Evolutionary conservation across 495 filamentous ascomycete genomes (phyloP), one percentile per base, ranked within the genome.

Genomic region (Neurospora sp.): DNA sequence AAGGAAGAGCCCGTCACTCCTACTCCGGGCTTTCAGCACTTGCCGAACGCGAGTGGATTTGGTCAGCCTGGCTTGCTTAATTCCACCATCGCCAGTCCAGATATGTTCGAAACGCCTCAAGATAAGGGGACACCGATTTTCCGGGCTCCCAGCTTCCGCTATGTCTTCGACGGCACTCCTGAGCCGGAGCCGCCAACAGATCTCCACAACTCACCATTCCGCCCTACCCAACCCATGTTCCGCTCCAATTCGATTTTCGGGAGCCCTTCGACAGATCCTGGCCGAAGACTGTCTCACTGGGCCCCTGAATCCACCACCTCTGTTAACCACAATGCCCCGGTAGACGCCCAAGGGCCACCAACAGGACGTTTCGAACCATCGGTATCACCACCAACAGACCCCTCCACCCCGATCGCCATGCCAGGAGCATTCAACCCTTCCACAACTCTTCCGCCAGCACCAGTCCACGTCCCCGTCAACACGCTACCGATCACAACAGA

Each of bases 231-330:
- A 72, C 80, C 70, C 77, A 82, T 37, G 78, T 88, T 88, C 78
- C 81, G 87, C 69, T 88, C 86, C 7, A 85, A 85, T 70, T 88
- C 87, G 1, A 88, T 88, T 40, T 88, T 88, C 74, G 78, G 83
- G 42, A 84, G 80, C 65, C 86, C 87, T 3, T 81, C 81, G 4
- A 84, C 83, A 20, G 85, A 87, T 71, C 72, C 76, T 5, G 84
- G 83, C 31, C 84, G 87, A 68, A 81, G 87, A 14, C 82, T 85
- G 59, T 87, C 85, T n/a, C 84, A 88, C 68, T 87, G 87, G 69
- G 83, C 87, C 9, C 87, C 87, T 9, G 87, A 86, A 48, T 82
- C 79, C 59, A 80, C 80, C 6, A 78, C 82, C 9, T 69, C 76
- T 9, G 22, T 61, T 78, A 4, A 78, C 78, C 0, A 75, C 68